Evolutionary conservation across 805 yeast genomes (phyloP), one percentile per base, ranked within the genome.

Genomic region (Candida nonsorbophila): DNA sequence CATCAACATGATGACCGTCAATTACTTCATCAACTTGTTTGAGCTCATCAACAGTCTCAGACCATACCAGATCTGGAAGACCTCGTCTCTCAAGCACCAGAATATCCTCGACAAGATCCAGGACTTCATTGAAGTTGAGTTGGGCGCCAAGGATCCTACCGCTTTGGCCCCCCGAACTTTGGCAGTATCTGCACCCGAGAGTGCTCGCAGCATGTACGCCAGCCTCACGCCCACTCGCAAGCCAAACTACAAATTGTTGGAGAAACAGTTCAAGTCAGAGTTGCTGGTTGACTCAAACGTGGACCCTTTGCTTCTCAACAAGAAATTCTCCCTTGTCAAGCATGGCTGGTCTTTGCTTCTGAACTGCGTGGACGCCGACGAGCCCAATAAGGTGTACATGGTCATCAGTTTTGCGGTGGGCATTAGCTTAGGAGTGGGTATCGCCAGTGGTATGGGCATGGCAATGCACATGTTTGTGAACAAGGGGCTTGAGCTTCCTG

Each of bases 11-110:
- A 53, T 62, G 40, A 55, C 64, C 4, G 54, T 53, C 20, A 62
- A 64, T 39, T 64, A 62, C 40, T 64, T 64, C 30, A 39, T 51
- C 12, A 62, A 59, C 36, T 44, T 64, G 20, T 53, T 61, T 34
- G 67, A 62, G 7, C 44, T 64, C 22, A 54, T 62, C 24, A 51
- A 51, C 36, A 32, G 30, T 14, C 33, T 51, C 11, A 47, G 45
- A 18, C 70, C 70, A 1, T 49, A 46, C 30, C 69, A 62, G 37
- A 52, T 56, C 18, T 60, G 68, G 62, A 64, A 62, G 32, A 44
- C 66, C 4, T 39, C 63, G 3, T 52, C 64, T 2, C 38, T 62
- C 21, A 46, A 40, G 21, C 50, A 48, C 20, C 41, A 34, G 3
- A 49, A 44, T 14, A 36, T 61, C 11, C 24, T 53, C 9, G 29